Conservation (phyloP, 352 stramenopile species). For the Phytophthora colocasiae region DNA sequence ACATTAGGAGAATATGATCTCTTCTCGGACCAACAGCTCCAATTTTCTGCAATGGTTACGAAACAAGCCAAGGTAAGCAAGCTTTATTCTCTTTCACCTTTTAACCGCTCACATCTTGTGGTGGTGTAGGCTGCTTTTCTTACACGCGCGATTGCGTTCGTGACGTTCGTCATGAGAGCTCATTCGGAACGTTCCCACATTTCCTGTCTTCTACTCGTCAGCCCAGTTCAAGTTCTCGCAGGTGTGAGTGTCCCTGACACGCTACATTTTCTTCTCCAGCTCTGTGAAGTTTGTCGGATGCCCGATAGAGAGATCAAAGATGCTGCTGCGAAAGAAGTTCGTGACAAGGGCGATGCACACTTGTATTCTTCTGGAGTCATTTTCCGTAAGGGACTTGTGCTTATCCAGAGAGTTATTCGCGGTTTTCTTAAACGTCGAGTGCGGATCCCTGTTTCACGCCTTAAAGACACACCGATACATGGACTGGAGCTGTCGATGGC, state of each 20-base stretch:
- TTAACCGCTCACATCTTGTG: not conserved
- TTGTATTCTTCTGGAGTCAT: slow-evolving; percentile 79
- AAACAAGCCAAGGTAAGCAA: slow-evolving; percentile 74
- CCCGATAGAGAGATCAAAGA: slow-evolving; percentile 55
- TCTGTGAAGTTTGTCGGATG: slow-evolving; percentile 70
- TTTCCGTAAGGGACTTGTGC: slow-evolving; percentile 72
- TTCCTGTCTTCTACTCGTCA: slow-evolving; percentile 81
- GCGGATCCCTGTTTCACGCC: slow-evolving; percentile 25
- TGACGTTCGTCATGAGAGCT: slow-evolving; percentile 61
- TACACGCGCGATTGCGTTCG: slow-evolving; percentile 76
- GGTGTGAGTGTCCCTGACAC: slow-evolving; percentile 72
- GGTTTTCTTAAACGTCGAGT: slow-evolving; percentile 70
- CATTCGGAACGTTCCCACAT: slow-evolving; percentile 50
- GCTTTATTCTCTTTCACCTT: not conserved
- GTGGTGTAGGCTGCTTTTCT: slow-evolving; percentile 70
- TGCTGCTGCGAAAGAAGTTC: slow-evolving; percentile 58
- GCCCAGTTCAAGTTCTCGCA: slow-evolving; percentile 84
- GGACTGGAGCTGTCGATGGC: slow-evolving; percentile 42
- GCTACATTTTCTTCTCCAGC: slow-evolving; percentile 76
- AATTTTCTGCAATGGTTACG: slow-evolving; percentile 60
- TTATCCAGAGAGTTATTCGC: slow-evolving; percentile 77
- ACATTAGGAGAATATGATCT: slow-evolving; percentile 67
- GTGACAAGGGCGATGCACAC: slow-evolving; percentile 67
- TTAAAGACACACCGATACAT: not conserved
- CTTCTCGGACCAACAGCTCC: slow-evolving; percentile 71